Conservation (phyloP, 331 rosid species). For the Phaseolus coccineus region DNA sequence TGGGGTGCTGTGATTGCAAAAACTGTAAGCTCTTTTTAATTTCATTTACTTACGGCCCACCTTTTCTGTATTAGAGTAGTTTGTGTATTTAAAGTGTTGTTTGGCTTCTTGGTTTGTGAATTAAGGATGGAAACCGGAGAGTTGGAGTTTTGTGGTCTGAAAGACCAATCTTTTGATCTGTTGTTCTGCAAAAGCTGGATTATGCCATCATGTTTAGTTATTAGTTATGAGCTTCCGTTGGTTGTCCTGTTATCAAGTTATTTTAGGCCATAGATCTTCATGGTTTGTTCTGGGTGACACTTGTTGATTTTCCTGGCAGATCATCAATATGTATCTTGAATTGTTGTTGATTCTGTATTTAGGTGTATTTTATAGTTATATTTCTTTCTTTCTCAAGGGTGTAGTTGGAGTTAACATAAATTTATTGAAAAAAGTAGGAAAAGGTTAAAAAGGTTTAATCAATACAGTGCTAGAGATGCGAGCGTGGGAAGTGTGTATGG, state of each 20-base stretch:
- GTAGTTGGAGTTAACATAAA: neutral
- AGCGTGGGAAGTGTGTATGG: neutral
- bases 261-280: slow-evolving; percentile 13
- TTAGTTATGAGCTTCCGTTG: slow-evolving; percentile 25
- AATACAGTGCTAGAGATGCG: slow-evolving; percentile 1
- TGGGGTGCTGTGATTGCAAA: slow-evolving; percentile 99
- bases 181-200: slow-evolving; percentile 17
- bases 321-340: slow-evolving; percentile 36
- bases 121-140: neutral
- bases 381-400: neutral
- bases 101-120: slow-evolving; percentile 19
- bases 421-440: neutral
- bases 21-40: slow-evolving; percentile 66
- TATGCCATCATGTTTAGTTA: neutral
- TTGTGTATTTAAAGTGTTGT: neutral
- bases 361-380: slow-evolving; percentile 6
- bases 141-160: neutral
- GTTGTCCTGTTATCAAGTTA: slow-evolving; percentile 16
- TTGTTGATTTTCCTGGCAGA: slow-evolving; percentile 27
- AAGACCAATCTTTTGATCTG: slow-evolving; percentile 5
- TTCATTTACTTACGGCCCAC: neutral
- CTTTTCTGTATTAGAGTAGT: neutral
- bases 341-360: slow-evolving; percentile 7
- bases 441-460: too few species aligned
- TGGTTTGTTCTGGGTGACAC: slow-evolving; percentile 22